phyloP scores from a whole-genome alignment of 331 rosid genomes.

The Pyrus hybrid region DNA sequence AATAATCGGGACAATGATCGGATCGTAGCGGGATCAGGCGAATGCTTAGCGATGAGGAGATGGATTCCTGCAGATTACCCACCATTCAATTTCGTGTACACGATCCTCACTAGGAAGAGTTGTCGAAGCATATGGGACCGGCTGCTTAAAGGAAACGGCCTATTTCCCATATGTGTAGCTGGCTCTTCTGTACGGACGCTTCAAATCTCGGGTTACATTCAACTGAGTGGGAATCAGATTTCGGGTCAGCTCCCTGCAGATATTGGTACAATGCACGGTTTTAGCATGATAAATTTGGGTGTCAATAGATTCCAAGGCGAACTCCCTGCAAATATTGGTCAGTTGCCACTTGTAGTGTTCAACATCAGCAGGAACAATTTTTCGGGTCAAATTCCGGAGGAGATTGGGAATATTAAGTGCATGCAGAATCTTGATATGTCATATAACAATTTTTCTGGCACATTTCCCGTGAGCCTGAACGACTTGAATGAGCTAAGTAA shows the following conservation, averaged over 20 bases:
- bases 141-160: constrained; percentile 65
- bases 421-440: constrained; percentile 76
- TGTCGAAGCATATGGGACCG: constrained; percentile 76
- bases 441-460: constrained; percentile 70
- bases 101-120: constrained; percentile 68
- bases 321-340: constrained; percentile 55
- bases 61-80: constrained; percentile 98
- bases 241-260: constrained; percentile 61
- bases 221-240: constrained; percentile 61
- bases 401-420: constrained; percentile 53
- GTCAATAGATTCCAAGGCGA: constrained; percentile 54
- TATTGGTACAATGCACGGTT: constrained; percentile 58
- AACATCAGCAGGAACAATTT: constrained; percentile 56
- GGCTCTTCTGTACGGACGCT: constrained; percentile 29
- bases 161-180: constrained; percentile 48
- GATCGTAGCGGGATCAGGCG: constrained; percentile 62
- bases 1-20: constrained; percentile 19
- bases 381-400: constrained; percentile 70
- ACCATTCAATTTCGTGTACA: constrained; percentile 76
- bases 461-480: constrained; percentile 66
- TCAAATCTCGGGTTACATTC: constrained; percentile 80
- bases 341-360: constrained; percentile 52
- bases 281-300: constrained; percentile 74
- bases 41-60: constrained; percentile 77
- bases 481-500: constrained; percentile 59